Percentiles rank a stretch among this genome's conserved stretches.
These are phyloP conservation scores for Eucalyptus camaldulensis DNA, from an alignment of 345 rosid genomes.

Conservation along the genomic window DNA sequence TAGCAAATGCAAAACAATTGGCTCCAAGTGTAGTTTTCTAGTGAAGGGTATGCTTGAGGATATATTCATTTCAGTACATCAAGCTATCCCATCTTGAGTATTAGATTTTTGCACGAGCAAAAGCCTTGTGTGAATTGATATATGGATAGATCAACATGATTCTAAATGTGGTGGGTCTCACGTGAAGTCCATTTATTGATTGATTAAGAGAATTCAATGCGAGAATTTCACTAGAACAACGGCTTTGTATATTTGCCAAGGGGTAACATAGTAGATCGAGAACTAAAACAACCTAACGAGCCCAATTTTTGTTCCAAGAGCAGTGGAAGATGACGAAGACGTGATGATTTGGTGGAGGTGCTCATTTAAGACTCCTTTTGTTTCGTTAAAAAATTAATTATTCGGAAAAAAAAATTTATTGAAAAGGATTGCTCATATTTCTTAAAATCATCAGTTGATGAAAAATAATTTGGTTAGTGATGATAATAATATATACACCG, in stretches of 20 bases:
- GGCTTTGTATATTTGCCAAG: fast-evolving
- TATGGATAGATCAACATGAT: neutral
- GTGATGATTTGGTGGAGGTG: neutral
- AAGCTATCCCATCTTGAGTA: neutral
- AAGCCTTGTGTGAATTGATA: neutral
- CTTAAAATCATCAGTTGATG: neutral
- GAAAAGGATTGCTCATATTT: neutral
- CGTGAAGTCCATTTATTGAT: neutral
- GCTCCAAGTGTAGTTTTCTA: neutral
- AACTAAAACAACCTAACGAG: neutral
- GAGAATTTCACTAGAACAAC: neutral
- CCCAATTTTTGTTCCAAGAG: neutral
- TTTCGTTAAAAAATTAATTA: neutral
- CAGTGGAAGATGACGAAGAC: neutral
- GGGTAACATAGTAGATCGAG: neutral
- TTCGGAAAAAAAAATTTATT: neutral
- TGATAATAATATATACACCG: neutral
- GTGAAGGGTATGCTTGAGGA: neutral
- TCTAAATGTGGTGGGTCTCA: neutral
- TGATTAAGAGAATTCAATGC: neutral
- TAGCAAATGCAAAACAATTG: neutral
- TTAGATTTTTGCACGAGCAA: neutral
- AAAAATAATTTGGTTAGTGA: neutral
- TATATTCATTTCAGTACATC: neutral
- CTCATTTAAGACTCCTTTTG: neutral